Percentiles rank a stretch among this genome's conserved stretches.
These are phyloP conservation scores for Ceratobasidium theobromae DNA, from an alignment of 1,284 basidiomycete species.

Conservation along the genomic window DNA sequence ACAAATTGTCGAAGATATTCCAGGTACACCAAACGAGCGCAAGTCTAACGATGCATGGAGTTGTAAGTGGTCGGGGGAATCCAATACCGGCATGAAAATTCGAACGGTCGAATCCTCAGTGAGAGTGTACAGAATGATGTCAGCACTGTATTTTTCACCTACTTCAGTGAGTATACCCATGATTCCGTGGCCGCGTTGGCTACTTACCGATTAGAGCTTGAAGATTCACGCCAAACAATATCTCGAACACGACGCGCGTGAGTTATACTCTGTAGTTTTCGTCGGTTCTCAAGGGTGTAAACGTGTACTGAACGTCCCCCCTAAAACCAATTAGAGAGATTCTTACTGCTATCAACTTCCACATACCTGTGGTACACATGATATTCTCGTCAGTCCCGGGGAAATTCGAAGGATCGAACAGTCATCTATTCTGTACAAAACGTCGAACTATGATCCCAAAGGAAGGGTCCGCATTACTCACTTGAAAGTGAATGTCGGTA, in stretches of 20 bases:
- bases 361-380: conserved; percentile 8
- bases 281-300: conserved; percentile 4
- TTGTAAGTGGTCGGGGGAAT: conserved; percentile 81
- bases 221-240: conserved; percentile 63
- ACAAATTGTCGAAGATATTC: conserved; percentile 50
- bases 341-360: no score
- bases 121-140: conserved; percentile 73
- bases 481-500: conserved; percentile 67
- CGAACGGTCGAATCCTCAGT: conserved; percentile 75
- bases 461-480: conserved; percentile 44
- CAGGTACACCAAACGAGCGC: conserved; percentile 50
- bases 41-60: conserved; percentile 75
- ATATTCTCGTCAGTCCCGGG: conserved; percentile 14
- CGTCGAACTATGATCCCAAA: background rate
- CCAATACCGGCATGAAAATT: conserved; percentile 84
- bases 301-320: background rate
- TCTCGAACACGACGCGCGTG: conserved; percentile 48
- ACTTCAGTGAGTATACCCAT: conserved; percentile 25
- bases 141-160: conserved; percentile 40
- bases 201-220: conserved; percentile 63
- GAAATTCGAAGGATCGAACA: conserved; percentile 12
- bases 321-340: background rate
- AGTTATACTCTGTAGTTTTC: conserved; percentile 59
- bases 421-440: background rate
- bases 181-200: background rate